These are phyloP conservation scores for Ambrosiella xylebori DNA, from an alignment of 2,329 filamentous ascomycete species.

Conservation along the genomic window DNA sequence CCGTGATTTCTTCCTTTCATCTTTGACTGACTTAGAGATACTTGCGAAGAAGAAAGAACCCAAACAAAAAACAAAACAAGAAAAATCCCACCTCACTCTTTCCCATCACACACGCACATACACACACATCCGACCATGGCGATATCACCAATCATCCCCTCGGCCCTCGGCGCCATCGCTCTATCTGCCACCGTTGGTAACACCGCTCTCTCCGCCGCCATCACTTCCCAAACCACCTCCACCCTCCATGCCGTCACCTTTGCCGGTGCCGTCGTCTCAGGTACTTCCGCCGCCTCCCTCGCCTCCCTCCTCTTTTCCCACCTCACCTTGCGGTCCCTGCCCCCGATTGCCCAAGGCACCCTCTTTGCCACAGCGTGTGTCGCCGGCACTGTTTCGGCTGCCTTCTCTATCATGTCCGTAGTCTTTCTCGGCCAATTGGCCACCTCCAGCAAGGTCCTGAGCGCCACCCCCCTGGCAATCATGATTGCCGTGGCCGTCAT, in stretches of 20 bases:
- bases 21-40: conserved; percentile 2
- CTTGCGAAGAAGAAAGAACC: not conserved
- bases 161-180: conserved; percentile 7
- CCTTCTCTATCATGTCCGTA: conserved; percentile 9
- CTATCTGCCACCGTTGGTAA: conserved; percentile 6
- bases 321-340: not conserved
- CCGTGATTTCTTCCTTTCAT: conserved; percentile 3
- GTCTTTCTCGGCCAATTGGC: conserved; percentile 10
- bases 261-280: conserved; percentile 6
- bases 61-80: not conserved
- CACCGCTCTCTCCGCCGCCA: conserved; percentile 6
- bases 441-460: not conserved
- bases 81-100: not conserved
- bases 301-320: conserved; percentile 5
- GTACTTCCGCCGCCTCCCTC: conserved; percentile 6
- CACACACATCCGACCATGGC: conserved; percentile 4
- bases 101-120: not conserved
- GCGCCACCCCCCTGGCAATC: conserved; percentile 3
- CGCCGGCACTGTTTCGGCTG: conserved; percentile 1
- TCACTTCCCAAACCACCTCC: conserved; percentile 8
- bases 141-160: conserved; percentile 3
- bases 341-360: not conserved
- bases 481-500: conserved; percentile 7
- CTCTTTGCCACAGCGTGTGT: conserved; percentile 9
- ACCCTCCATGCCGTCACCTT: conserved; percentile 10